These are phyloP conservation scores for Leccinum variicolor DNA, from an alignment of 768 basidiomycete species.

Conservation along the genomic window DNA sequence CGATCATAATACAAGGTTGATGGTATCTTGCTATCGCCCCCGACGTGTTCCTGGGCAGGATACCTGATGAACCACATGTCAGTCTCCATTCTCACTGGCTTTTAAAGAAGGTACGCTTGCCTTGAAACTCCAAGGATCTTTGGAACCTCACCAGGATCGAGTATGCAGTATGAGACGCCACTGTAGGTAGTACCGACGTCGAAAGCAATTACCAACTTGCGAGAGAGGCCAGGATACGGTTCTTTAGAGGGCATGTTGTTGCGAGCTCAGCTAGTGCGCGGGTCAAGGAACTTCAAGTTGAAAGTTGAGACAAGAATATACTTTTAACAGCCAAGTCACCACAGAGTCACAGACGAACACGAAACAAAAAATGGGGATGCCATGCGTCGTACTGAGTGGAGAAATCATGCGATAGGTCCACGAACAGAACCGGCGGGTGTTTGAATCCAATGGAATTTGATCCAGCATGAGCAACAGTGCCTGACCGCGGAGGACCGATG, in stretches of 20 bases:
- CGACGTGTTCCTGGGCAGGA: slow-evolving; percentile 45
- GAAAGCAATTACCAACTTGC: slow-evolving; percentile 43
- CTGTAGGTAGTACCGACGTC: slow-evolving; percentile 18
- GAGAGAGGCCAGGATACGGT: slow-evolving; percentile 35
- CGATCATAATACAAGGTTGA: slow-evolving; percentile 46
- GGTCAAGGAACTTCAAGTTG: not conserved
- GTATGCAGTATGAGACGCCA: slow-evolving; percentile 36
- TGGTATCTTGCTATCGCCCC: slow-evolving; percentile 47
- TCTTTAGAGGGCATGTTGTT: slow-evolving; percentile 25
- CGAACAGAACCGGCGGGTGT: not conserved
- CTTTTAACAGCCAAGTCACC: not conserved
- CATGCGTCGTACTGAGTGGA: not conserved
- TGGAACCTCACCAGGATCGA: slow-evolving; percentile 35
- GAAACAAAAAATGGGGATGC: not conserved
- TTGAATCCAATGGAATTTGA: not conserved
- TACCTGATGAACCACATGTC: slow-evolving; percentile 29
- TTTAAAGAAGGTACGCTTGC: slow-evolving; percentile 10
- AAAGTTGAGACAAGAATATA: not conserved
- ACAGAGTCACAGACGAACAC: not conserved
- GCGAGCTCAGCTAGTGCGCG: not conserved
- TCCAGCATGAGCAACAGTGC: not conserved
- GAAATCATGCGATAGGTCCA: not conserved
- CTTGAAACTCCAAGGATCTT: slow-evolving; percentile 26
- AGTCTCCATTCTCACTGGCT: not conserved
- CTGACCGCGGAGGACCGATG: not conserved